Evolutionary conservation across 129 eudicot species (phyloP).

Genomic region (Arctium lappa): DNA sequence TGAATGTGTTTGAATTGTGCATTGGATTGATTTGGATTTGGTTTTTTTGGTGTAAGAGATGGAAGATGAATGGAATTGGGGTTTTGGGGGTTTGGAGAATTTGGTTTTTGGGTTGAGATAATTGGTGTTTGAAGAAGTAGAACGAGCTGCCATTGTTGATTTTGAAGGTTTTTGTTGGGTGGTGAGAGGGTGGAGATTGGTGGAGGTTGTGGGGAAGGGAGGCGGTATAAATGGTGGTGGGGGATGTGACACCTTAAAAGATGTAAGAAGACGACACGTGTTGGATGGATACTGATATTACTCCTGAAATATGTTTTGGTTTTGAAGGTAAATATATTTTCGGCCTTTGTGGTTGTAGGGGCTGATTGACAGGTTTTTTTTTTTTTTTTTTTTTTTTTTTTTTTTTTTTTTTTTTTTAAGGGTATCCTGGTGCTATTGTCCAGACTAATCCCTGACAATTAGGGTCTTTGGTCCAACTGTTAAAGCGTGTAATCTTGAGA

Average conservation of each 20-base stretch:
- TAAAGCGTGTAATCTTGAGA: too few relatives aligned
- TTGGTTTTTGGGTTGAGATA: not conserved
- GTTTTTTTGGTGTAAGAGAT: constrained; percentile 13
- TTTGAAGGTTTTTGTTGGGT: constrained; percentile 3
- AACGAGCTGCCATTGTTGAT: constrained; percentile 10
- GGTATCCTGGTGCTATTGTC: too few relatives aligned
- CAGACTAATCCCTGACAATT: too few relatives aligned
- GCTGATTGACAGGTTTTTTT: too few relatives aligned
- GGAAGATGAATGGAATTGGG: constrained; percentile 16
- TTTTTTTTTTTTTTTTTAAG: too few relatives aligned
- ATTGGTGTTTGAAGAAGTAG: constrained; percentile 2
- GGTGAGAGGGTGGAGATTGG: not conserved
- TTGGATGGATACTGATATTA: constrained; percentile 7
- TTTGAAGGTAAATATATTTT: too few relatives aligned
- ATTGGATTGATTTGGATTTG: constrained; percentile 11
- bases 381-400: too few relatives aligned
- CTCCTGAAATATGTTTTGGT: not conserved
- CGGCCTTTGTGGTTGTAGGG: too few relatives aligned
- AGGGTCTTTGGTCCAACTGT: too few relatives aligned
- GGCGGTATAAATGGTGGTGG: constrained; percentile 12
- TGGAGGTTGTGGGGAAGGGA: constrained; percentile 20
- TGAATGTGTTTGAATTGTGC: constrained; percentile 28
- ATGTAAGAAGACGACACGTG: constrained; percentile 54
- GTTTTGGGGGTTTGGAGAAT: not conserved
- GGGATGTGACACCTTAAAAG: constrained; percentile 20